Evolutionary conservation across 768 basidiomycete species (phyloP), one percentile per base, ranked within the genome.

Genomic region (Hygrocybe coccinea): DNA sequence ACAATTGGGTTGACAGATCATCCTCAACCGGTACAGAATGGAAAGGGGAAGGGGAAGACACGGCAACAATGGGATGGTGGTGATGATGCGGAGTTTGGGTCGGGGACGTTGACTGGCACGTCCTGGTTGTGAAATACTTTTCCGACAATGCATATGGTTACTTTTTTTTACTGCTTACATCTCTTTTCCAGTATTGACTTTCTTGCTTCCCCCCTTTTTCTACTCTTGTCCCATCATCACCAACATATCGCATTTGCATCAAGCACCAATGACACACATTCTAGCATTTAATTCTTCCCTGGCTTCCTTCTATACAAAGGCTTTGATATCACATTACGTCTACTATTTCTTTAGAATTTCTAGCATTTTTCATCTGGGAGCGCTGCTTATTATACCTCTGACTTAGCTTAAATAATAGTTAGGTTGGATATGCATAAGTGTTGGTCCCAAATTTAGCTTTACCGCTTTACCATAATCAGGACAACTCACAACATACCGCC

Each of bases 1-100:
- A 45, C 60, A 35, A 35, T 39, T 24, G 35, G 19, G n/a, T 44
- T 17, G 34, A 48, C 45, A 1, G 50, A 62, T 61, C 54, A 62
- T 41, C 56, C 54, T 62, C n/a, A 69, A 14, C 59, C 69, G 14
- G 52, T 61, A n/a, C 65, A 65, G 52, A 73, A 73, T 62, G 81
- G 81, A 61, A 86, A 83, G 59, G 84, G 82, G 33, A 86, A 87
- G 64, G 85, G 83, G 44, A 87, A 82, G 71, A 76, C 77, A 50
- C 72, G 75, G 58, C 81, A 80, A 64, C 70, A 67, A 39, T 74
- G 72, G 75, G 70, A 68, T 58, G 73, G 68, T 57, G 72, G 69
- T 58, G 67, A 65, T 59, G 66, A 25, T 56, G 61, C 60, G 46
- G 63, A 65, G 52, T 49, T 64, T 46, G 60, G 54, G 52, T 59